Base-by-base conservation (phyloP, 306 rosid species). In the Cercis canadensis region DNA sequence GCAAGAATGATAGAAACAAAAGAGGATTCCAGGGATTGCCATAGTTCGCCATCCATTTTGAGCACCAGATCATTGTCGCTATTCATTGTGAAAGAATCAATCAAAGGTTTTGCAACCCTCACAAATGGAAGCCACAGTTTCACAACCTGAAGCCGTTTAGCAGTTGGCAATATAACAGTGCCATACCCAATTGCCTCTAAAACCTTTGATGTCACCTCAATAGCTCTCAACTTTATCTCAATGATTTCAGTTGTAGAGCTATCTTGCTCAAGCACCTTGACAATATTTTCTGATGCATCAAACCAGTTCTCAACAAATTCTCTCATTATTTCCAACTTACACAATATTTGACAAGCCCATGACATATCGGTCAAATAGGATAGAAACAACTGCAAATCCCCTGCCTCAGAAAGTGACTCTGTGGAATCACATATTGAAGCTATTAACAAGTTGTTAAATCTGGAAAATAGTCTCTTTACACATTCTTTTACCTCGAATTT, bases 41-140 rank as follows among this genome's bases (percentile, higher is more conserved):
- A 94, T 61, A 94, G 70, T 65, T 91, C 97, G 0, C 83, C 69
- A 72, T 91, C 97, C 18, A 87, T 58, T 76, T 83, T 91, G 46
- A 83, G 67, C 24, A 79, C 40, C 32, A 45, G 53, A 29, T 69
- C 77, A 50, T 76, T 79, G 46, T 76, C 89, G 59, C 76, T 60
- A 21, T 82, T 59, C 62, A 29, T 47, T 18, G 70, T 47, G 36
- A 80, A 46, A 51, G 86, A 82, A 67, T 93, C 97, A 19, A 91
- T 83, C 57, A 83, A 34, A n/a, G 99, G 94, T 83, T 85, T 91
- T n/a, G 96, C 64, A 64, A 80, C 74, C 82, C 97, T 81, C 78
- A 87, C 96, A 71, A 94, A 94, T 31, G 95, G 97, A 75, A 94
- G 95, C 99, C 99, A 94, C 32, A 86, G 57, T 57, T 87, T 91